These are phyloP conservation scores for Astrephomene gubernaculifera DNA, from an alignment of 139 green algal genomes.

Conservation along the genomic window DNA sequence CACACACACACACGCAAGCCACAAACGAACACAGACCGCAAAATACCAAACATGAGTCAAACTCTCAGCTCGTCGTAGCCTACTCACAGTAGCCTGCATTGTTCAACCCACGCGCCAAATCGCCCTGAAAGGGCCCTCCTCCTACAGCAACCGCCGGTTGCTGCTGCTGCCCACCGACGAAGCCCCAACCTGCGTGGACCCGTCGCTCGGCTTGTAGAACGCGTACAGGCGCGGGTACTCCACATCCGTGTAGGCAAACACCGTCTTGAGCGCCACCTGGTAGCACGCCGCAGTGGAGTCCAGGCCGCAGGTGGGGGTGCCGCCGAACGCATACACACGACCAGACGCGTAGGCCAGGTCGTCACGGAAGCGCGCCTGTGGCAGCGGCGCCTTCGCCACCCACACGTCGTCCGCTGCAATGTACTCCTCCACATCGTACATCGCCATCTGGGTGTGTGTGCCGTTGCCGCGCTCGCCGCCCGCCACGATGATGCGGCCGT, in stretches of 20 bases:
- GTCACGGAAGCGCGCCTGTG: slow-evolving; percentile 60
- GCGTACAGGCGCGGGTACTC: slow-evolving; percentile 44
- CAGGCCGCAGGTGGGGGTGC: slow-evolving; percentile 39
- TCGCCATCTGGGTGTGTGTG: slow-evolving; percentile 46
- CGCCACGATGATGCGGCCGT: slow-evolving; percentile 60
- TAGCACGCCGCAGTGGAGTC: slow-evolving; percentile 1
- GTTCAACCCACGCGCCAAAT: no score
- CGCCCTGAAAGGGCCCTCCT: no score
- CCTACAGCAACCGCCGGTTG: no score
- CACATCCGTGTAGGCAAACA: slow-evolving; percentile 45
- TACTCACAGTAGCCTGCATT: no score
- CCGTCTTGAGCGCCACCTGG: slow-evolving; percentile 26
- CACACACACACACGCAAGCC: no score
- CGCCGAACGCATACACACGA: slow-evolving; percentile 47
- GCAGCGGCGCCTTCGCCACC: slow-evolving; percentile 65
- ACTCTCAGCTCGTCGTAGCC: no score
- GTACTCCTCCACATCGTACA: slow-evolving; percentile 56
- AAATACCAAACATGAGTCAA: no score
- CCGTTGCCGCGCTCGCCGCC: slow-evolving; percentile 59
- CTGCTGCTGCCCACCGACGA: background rate
- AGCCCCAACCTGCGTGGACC: background rate
- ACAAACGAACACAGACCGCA: no score
- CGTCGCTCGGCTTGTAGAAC: slow-evolving; percentile 3
- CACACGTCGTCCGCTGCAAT: slow-evolving; percentile 46
- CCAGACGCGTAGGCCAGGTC: no score